Base-by-base conservation (phyloP, 2,329 filamentous ascomycete genomes). In the Trichoderma sp. region DNA sequence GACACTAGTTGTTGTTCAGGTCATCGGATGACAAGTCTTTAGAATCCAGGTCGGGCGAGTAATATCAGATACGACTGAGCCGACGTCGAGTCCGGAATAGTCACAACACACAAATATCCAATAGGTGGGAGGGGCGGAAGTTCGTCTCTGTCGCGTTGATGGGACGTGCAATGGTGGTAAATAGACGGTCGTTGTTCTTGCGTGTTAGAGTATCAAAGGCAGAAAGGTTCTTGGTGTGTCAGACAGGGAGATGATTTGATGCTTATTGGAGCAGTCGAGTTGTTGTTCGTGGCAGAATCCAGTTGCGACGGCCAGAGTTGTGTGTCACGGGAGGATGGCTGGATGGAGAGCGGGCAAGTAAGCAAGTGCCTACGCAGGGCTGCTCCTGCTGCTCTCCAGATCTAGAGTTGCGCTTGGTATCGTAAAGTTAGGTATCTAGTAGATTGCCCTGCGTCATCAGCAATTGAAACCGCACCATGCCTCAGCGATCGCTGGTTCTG, bases 1-100 rank as follows among this genome's bases (percentile, higher is more conserved):
- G 73, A 75, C 73, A 73, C 73, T 74, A 65, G 69, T 74, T 69
- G 72, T 73, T 64, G 74, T 74, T 74, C 72, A 77, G 76, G 76
- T 79, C 80, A 80, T 81, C 67, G 76, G 77, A 74, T 74, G 71
- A 72, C 66, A 60, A 72, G 73, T 63, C 71, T 70, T 57, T 24
- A 24, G 57, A n/a, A 61, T 24, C 43, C 43, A 60, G 67, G 30
- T 39, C 58, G 24, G 68, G 53, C 36, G 56, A 47, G 58, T 9
- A 30, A 30, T 47, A 34, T 58, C 60, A 36, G 32, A 71, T 39
- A 26, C 56, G 32, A 58, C 24, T 58, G 26, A 14, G 26, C 51
- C 18, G 12, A 18, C 24, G 26, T 51, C 56, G 65, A 24, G 34
- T 24, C 28, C 56, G 21, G 57, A 28, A 24, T 28, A 62, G 34